Conservation (phyloP, 306 rosid species). For the Albizia julibrissin region DNA sequence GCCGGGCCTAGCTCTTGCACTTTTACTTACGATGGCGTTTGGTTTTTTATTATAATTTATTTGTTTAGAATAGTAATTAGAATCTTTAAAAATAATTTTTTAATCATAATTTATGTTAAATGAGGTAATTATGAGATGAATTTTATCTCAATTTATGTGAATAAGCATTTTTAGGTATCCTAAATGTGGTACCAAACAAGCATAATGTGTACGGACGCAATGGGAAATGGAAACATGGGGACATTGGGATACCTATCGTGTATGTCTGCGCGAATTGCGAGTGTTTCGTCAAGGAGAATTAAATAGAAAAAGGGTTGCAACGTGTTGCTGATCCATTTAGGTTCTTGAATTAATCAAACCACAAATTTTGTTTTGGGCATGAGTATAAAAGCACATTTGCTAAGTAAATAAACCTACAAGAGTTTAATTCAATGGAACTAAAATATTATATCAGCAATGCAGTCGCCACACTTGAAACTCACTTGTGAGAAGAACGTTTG, state of each 20-base stretch:
- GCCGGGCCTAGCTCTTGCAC: not conserved
- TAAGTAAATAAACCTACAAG: not conserved
- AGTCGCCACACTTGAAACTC: not conserved
- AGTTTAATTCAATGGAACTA: not conserved
- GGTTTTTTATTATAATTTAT: too few species aligned
- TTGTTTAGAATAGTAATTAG: too few species aligned
- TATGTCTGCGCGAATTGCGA: not conserved
- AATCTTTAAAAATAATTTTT: too few species aligned
- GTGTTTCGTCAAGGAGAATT: not conserved
- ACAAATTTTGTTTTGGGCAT: not conserved
- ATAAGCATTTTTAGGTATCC: too few species aligned
- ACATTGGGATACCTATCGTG: not conserved
- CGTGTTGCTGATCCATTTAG: not conserved
- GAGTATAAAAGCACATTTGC: not conserved
- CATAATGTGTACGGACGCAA: not conserved
- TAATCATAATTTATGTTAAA: too few species aligned
- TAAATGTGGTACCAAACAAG: too few species aligned
- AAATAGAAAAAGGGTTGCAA: not conserved
- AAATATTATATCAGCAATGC: not conserved
- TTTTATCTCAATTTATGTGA: too few species aligned
- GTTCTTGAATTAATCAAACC: not conserved
- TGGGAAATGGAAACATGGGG: not conserved
- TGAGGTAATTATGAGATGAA: too few species aligned
- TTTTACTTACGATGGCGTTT: not conserved
- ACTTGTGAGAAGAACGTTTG: not conserved